These are phyloP conservation scores for Macrocybe gigantea DNA, from an alignment of 768 basidiomycete species.

Conservation along the genomic window DNA sequence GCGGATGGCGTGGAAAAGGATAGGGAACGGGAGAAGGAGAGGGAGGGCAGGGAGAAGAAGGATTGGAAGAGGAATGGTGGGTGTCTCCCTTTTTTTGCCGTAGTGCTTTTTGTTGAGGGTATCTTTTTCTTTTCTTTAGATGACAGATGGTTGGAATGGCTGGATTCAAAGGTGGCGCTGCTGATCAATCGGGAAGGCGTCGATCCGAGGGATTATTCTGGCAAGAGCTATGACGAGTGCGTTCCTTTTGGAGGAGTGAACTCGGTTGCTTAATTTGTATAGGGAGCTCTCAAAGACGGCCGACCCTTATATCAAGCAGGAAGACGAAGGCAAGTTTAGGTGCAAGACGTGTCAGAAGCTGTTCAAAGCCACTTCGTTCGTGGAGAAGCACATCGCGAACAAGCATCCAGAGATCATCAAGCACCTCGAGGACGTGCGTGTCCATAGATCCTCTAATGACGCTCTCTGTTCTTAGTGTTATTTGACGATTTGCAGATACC, in stretches of 20 bases:
- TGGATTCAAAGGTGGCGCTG: constrained; percentile 82
- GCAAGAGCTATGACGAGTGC: constrained; percentile 86
- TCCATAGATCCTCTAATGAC: constrained; percentile 1
- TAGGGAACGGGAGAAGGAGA: constrained; percentile 31
- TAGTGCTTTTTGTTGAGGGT: not conserved
- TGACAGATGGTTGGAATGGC: constrained; percentile 84
- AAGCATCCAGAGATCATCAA: constrained; percentile 89
- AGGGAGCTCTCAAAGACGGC: constrained; percentile 81
- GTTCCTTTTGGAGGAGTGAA: constrained; percentile 10
- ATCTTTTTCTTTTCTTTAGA: constrained; percentile 36
- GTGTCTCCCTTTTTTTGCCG: constrained; percentile 13
- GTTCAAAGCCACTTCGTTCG: constrained; percentile 95
- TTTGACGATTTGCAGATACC: constrained; percentile 47
- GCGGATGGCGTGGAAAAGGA: constrained; percentile 29
- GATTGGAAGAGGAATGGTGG: constrained; percentile 62
- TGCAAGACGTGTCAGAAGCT: constrained; percentile 96
- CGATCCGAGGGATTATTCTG: constrained; percentile 85
- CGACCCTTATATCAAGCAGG: constrained; percentile 83
- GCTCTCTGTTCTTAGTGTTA: constrained; percentile 5
- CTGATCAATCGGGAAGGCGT: constrained; percentile 74
- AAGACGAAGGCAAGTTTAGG: constrained; percentile 95
- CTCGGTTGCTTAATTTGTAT: constrained; percentile 6
- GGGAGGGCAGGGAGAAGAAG: constrained; percentile 24
- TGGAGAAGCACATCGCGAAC: constrained; percentile 95
- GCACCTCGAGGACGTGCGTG: constrained; percentile 73